These are phyloP conservation scores for Epithele typhae DNA, from an alignment of 768 basidiomycete genomes.

Conservation along the genomic window DNA sequence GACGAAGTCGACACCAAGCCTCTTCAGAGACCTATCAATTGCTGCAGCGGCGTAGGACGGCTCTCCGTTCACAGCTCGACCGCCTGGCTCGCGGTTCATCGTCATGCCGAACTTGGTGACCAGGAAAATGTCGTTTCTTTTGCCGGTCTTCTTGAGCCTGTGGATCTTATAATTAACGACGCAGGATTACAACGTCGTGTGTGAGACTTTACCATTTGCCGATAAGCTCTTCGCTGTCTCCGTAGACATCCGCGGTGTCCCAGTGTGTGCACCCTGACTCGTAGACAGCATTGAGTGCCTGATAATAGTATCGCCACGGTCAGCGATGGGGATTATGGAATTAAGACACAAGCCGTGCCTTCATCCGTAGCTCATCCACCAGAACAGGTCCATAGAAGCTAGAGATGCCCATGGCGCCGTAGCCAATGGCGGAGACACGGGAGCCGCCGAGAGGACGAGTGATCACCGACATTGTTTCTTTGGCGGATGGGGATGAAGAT, in stretches of 20 bases:
- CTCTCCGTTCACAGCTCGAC: conserved; percentile 27
- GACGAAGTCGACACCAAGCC: conserved; percentile 32
- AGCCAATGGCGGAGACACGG: conserved; percentile 49
- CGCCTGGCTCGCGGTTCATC: conserved; percentile 20
- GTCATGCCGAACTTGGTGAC: conserved; percentile 54
- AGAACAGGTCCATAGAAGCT: conserved; percentile 32
- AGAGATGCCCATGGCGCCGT: conserved; percentile 56
- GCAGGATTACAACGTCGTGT: background rate
- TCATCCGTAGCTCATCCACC: conserved; percentile 52
- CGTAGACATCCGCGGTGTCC: conserved; percentile 41
- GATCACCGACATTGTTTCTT: no score
- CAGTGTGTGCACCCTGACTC: conserved; percentile 38
- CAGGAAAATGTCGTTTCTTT: conserved; percentile 52
- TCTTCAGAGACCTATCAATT: conserved; percentile 35
- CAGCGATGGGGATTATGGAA: no score
- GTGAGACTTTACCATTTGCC: conserved; percentile 33
- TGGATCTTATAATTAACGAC: background rate
- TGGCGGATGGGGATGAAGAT: no score
- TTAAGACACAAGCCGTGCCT: conserved; percentile 40
- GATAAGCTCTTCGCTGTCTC: conserved; percentile 36
- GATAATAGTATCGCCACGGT: conserved; percentile 10
- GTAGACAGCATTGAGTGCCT: conserved; percentile 39
- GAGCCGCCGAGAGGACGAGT: conserved; percentile 40
- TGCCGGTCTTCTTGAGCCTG: conserved; percentile 50
- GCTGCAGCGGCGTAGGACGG: conserved; percentile 37